Base-by-base conservation (phyloP, 2,329 filamentous ascomycete genomes). In the Aspergillus sp. region DNA sequence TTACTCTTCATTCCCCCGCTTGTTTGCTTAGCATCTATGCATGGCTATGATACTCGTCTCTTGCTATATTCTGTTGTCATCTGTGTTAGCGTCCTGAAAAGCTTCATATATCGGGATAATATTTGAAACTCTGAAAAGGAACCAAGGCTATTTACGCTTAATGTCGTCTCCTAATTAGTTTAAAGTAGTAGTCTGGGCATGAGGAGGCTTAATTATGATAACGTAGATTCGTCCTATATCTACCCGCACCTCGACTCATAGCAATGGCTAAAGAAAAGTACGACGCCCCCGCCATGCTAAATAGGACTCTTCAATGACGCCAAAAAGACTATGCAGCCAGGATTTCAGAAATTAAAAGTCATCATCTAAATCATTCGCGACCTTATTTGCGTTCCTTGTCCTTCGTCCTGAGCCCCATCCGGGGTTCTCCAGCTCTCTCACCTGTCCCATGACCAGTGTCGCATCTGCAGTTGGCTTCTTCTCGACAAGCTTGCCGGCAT, bases 401-500 rank as follows among this genome's bases (percentile, higher is more conserved):
- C 70, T 66, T 47, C 71, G 62, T 21, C 68, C 64, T 56, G 62
- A 62, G 1, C 64, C 66, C 70, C 70, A 71, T 13, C 69, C 67
- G 19, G 58, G 49, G 54, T 66, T 58, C 51, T 71, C 70, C 17
- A 71, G 43, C 36, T 73, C 71, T 44, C 58, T 60, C 6, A 71
- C 54, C 38, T 68, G 65, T 9, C 65, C 68, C 16, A 70, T 53
- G 25, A 65, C 52, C 32, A 62, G 13, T 1, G 55, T 53, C 20
- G 58, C 47, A 11, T 59, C 54, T 16, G 58, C 49, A 14, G 52
- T 47, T 13, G 52, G 51, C 4, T 59, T 52, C 49, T 69, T 67
- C 14, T 76, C 53, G 60, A 77, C 55, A 63, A 79, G 29, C 62
- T 81, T 62, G 64, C 76, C 57, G 1, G 68, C 67, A 48, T 68